Base-by-base conservation (phyloP, 2,329 filamentous ascomycete species). In the Colletotrichum liaoningense region DNA sequence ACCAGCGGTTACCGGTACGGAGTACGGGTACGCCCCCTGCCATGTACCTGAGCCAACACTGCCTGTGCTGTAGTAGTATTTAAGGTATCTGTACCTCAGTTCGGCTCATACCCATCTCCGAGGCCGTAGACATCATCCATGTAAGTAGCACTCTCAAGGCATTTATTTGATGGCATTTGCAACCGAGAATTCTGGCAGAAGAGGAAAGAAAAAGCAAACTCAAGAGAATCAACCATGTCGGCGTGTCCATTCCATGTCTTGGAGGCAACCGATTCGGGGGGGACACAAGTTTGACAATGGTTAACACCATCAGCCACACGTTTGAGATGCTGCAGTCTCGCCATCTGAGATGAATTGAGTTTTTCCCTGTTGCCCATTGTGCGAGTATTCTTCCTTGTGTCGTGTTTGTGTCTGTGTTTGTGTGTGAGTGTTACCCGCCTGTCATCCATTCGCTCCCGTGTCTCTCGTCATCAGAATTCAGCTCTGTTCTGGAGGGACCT, bases 1-100 rank as follows among this genome's bases (percentile, higher is more conserved):
- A 54, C 67, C 67, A 63, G 55, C 49, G 62, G 62, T 38, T 64
- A 64, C 49, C 46, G 62, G 62, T 14, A 64, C 52, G 28, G 22
- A 35, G 57, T 60, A 42, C n/a, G 22, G 56, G 16, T 22, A 24
- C 22, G 38, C 16, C 38, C 38, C 38, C 3, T 42, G 38, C 16
- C 38, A 16, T 42, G 14, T 38, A 38, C 1, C 12, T 14, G 1
- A 2, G 35, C 35, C 5, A 16, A 38, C 14, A 38, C 35, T 16
- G 14, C 35, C 35, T 19, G 38, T 19, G 16, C 5, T 42, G 9
- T 42, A 7, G 0, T 16, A 42, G 0, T 16, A 16, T 42, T 8
- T 6, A 42, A 16, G 0, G 33, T 33, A 42, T 42, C 38, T 16
- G 38, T 42, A 42, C 38, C 16, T 16, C 16, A 42, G 14, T 42